Percentiles rank a stretch among this genome's conserved stretches.
Conservation (phyloP, 2,329 filamentous ascomycete genomes). For the Fusarium secorum region DNA sequence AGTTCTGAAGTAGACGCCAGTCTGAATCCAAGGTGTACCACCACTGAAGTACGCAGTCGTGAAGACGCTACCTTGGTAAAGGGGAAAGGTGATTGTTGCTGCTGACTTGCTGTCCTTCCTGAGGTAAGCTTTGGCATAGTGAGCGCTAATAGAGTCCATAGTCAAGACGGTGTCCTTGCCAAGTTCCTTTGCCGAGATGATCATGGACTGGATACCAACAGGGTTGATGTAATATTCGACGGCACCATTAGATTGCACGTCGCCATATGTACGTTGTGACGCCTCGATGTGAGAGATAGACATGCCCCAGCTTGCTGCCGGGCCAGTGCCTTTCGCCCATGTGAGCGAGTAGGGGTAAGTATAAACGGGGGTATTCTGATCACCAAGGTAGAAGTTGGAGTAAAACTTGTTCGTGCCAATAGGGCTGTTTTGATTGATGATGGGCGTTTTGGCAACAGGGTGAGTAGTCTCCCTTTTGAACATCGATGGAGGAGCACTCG, state of each 20-base stretch:
- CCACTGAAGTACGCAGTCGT: slow-evolving; percentile 80
- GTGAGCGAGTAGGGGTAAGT: slow-evolving; percentile 77
- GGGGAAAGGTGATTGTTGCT: slow-evolving; percentile 75
- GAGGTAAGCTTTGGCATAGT: slow-evolving; percentile 73
- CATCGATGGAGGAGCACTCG: slow-evolving; percentile 57
- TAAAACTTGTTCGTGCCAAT: slow-evolving; percentile 84
- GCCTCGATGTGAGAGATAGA: slow-evolving; percentile 77
- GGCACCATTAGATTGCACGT: slow-evolving; percentile 62
- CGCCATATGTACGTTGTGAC: slow-evolving; percentile 72
- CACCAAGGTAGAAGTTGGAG: slow-evolving; percentile 79
- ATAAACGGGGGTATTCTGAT: slow-evolving; percentile 73
- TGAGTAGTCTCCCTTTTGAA: slow-evolving; percentile 63
- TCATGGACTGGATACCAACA: slow-evolving; percentile 80
- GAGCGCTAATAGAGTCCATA: slow-evolving; percentile 62
- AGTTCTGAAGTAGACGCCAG: slow-evolving; percentile 75
- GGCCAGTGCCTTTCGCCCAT: slow-evolving; percentile 71
- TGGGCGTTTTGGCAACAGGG: slow-evolving; percentile 63
- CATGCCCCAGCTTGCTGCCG: slow-evolving; percentile 77
- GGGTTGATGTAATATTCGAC: slow-evolving; percentile 81
- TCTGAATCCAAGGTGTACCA: slow-evolving; percentile 75
- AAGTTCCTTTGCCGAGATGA: slow-evolving; percentile 81
- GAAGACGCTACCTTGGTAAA: slow-evolving; percentile 91
- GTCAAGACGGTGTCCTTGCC: slow-evolving; percentile 65
- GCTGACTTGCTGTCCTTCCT: slow-evolving; percentile 58
- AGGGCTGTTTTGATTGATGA: slow-evolving; percentile 59